Conservation (phyloP, 176 grass and related monocot genomes). For the Zizania latifolia region DNA sequence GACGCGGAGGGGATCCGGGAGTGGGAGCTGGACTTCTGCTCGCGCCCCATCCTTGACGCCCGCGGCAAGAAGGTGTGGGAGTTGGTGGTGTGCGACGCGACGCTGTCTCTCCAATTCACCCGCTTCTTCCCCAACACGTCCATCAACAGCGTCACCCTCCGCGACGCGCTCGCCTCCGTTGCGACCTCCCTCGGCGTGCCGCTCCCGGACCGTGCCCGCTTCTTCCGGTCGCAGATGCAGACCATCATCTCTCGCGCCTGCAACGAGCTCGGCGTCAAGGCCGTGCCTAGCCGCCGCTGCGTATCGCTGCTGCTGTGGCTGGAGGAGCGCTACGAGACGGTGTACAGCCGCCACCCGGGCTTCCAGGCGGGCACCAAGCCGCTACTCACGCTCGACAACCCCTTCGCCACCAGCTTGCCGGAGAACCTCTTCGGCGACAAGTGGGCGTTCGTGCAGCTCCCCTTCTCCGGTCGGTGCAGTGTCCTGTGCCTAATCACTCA, state of each 20-base stretch:
- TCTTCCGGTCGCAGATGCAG: conserved; percentile 96
- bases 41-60: conserved; percentile 75
- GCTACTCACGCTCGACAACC: conserved; percentile 89
- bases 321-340: conserved; percentile 84
- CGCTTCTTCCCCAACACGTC: conserved; percentile 96
- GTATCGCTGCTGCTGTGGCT: conserved; percentile 77
- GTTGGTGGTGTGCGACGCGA: conserved; percentile 82
- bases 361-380: conserved; percentile 79
- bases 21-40: conserved; percentile 99
- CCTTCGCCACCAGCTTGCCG: conserved; percentile 78
- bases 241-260: conserved; percentile 87
- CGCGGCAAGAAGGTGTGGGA: conserved; percentile 95
- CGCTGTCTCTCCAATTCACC: conserved; percentile 94
- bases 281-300: conserved; percentile 83
- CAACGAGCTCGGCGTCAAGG: conserved; percentile 79
- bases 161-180: conserved; percentile 71
- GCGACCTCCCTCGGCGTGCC: conserved; percentile 51
- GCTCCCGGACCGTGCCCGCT: conserved; percentile 70
- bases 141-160: conserved; percentile 94
- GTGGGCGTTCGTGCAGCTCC: conserved; percentile 96
- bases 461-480: conserved; percentile 55
- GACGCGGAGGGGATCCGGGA: conserved; percentile 68
- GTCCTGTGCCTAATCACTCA: no score
- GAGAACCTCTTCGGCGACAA: conserved; percentile 92
- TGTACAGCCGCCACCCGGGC: conserved; percentile 76